These are phyloP conservation scores for Lodderomyces parapsilosis DNA, from an alignment of 1,139 yeast genomes.

Conservation along the genomic window DNA sequence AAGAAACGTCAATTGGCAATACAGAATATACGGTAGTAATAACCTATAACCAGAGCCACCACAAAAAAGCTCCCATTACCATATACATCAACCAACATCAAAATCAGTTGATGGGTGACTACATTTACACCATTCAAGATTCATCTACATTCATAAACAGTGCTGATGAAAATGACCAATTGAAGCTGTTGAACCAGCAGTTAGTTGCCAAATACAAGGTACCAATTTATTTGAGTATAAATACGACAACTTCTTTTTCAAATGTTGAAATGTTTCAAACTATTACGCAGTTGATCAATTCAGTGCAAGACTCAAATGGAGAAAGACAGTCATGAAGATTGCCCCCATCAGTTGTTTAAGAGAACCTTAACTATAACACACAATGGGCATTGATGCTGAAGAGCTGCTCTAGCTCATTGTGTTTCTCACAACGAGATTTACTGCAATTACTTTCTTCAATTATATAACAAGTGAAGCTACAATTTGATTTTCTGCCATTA, in stretches of 20 bases:
- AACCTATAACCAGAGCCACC: slow-evolving; percentile 5
- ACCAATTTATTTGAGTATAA: slow-evolving; percentile 18
- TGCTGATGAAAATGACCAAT: slow-evolving; percentile 11
- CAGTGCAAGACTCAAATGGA: too few species aligned
- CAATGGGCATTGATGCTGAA: slow-evolving; percentile 33
- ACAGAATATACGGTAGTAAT: slow-evolving; percentile 11
- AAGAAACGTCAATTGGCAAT: slow-evolving; percentile 7
- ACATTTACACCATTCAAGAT: slow-evolving; percentile 19
- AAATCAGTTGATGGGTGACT: slow-evolving; percentile 16
- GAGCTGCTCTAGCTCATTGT: slow-evolving; percentile 37
- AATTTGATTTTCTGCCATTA: slow-evolving; percentile 49
- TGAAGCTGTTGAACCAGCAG: slow-evolving; percentile 14
- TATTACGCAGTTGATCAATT: slow-evolving; percentile 5
- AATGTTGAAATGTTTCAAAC: slow-evolving; percentile 6
- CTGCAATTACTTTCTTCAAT: slow-evolving; percentile 23
- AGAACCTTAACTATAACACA: too few species aligned
- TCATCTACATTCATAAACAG: slow-evolving; percentile 15
- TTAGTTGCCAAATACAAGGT: slow-evolving; percentile 15
- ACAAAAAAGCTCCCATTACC: slow-evolving; percentile 14
- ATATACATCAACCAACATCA: slow-evolving; percentile 18
- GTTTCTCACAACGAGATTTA: slow-evolving; percentile 35
- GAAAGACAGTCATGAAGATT: too few species aligned
- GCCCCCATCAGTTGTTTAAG: too few species aligned
- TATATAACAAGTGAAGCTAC: slow-evolving; percentile 25
- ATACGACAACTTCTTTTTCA: slow-evolving; percentile 6